Conservation (phyloP, 1,284 basidiomycete genomes). For the Cutaneotrichosporon cavernicola region DNA sequence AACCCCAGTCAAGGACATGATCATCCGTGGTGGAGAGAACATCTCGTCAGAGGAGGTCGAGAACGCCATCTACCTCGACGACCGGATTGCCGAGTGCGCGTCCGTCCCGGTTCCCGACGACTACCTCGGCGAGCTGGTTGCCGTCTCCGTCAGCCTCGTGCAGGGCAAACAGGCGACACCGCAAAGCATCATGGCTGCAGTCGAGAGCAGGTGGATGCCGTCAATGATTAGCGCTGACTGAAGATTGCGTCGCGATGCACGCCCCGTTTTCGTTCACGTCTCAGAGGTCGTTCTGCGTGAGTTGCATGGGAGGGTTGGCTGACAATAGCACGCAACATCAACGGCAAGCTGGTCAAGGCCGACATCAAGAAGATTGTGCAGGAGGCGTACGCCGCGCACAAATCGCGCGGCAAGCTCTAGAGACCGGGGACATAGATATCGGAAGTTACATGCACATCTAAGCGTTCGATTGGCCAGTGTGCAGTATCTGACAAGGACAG, state of each 20-base stretch:
- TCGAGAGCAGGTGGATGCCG: constrained; percentile 19
- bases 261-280: constrained; percentile 21
- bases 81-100: constrained; percentile 38
- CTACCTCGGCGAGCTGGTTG: constrained; percentile 45
- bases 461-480: background rate
- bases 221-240: background rate
- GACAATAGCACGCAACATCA: constrained; percentile 20
- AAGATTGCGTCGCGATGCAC: constrained; percentile 20
- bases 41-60: constrained; percentile 44
- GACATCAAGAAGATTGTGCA: constrained; percentile 25
- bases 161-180: constrained; percentile 11
- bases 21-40: constrained; percentile 52
- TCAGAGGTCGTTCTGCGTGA: constrained; percentile 18
- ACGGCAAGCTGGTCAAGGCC: constrained; percentile 25
- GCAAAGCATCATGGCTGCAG: constrained; percentile 13
- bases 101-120: constrained; percentile 42
- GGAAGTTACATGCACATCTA: background rate
- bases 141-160: constrained; percentile 37
- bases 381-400: constrained; percentile 13
- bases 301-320: background rate
- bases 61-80: constrained; percentile 43
- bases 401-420: constrained; percentile 22
- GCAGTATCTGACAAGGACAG: too few relatives aligned
- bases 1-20: constrained; percentile 44
- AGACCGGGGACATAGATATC: background rate